Conservation (phyloP, 2,329 filamentous ascomycete species). For the Clonostachys sp. region DNA sequence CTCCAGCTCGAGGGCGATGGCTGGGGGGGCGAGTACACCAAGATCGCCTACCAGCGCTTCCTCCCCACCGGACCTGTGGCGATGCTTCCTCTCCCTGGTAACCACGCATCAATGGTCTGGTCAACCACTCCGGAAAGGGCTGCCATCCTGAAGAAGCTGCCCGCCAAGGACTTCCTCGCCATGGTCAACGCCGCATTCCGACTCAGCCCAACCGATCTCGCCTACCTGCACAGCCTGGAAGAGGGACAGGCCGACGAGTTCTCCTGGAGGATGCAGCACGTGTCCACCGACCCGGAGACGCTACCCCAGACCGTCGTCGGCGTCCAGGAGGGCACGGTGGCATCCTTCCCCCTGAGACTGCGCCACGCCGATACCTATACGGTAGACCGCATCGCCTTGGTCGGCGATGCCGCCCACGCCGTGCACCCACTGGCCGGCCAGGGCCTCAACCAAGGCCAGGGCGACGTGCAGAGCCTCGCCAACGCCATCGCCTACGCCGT, state of each 20-base stretch:
- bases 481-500: constrained; percentile 73
- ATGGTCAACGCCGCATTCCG: constrained; percentile 95
- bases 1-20: constrained; percentile 64
- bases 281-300: constrained; percentile 42
- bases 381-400: constrained; percentile 81
- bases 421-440: constrained; percentile 93
- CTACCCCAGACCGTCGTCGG: constrained; percentile 63
- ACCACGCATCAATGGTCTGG: constrained; percentile 86
- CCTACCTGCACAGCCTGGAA: constrained; percentile 69
- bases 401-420: constrained; percentile 93
- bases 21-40: constrained; percentile 48
- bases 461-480: constrained; percentile 77
- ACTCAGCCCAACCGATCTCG: constrained; percentile 71
- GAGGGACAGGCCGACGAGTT: constrained; percentile 68
- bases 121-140: constrained; percentile 83
- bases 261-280: constrained; percentile 77
- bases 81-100: constrained; percentile 82
- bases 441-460: constrained; percentile 89
- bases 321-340: constrained; percentile 75
- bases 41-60: constrained; percentile 92
- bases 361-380: constrained; percentile 94
- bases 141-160: constrained; percentile 70
- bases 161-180: constrained; percentile 68
- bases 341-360: constrained; percentile 87
- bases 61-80: constrained; percentile 88